These are phyloP conservation scores for Phialemonium atrogriseum DNA, from an alignment of 2,329 filamentous ascomycete genomes.

Conservation along the genomic window DNA sequence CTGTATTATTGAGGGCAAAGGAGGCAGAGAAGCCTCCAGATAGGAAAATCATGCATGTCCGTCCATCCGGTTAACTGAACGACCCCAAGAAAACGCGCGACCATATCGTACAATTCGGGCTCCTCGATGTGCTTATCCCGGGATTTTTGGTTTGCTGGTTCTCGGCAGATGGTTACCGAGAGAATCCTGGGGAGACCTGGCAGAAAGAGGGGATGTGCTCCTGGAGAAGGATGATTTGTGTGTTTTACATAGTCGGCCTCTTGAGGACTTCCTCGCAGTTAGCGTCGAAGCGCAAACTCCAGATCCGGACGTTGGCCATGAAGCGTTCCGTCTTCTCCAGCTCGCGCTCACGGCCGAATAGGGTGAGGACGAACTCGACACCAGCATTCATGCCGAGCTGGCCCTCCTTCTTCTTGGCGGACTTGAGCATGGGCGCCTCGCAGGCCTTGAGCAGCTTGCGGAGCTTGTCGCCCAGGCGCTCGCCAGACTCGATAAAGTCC, in stretches of 20 bases:
- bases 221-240: constrained; percentile 2
- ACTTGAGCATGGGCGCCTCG: constrained; percentile 88
- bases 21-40: constrained; percentile 7
- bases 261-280: constrained; percentile 87
- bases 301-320: constrained; percentile 81
- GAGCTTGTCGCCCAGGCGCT: constrained; percentile 78
- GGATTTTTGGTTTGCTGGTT: constrained; percentile 8
- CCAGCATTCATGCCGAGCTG: constrained; percentile 88
- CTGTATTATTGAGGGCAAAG: constrained; percentile 7
- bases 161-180: neutral
- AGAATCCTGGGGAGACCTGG: constrained; percentile 2
- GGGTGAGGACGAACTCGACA: constrained; percentile 89
- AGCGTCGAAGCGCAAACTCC: constrained; percentile 90
- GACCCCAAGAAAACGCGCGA: constrained; percentile 15
- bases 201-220: constrained; percentile 1
- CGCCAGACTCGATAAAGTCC: constrained; percentile 84
- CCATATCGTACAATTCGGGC: constrained; percentile 18
- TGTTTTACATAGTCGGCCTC: constrained; percentile 44
- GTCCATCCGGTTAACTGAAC: constrained; percentile 13
- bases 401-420: constrained; percentile 66
- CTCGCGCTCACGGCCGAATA: constrained; percentile 88
- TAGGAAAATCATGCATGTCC: constrained; percentile 8
- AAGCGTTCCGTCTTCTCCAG: constrained; percentile 84
- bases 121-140: constrained; percentile 9
- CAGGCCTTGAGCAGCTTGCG: constrained; percentile 82